Evolutionary conservation across 2,329 filamentous ascomycete genomes (phyloP).

Genomic region (Sclerotinia trifoliorum): DNA sequence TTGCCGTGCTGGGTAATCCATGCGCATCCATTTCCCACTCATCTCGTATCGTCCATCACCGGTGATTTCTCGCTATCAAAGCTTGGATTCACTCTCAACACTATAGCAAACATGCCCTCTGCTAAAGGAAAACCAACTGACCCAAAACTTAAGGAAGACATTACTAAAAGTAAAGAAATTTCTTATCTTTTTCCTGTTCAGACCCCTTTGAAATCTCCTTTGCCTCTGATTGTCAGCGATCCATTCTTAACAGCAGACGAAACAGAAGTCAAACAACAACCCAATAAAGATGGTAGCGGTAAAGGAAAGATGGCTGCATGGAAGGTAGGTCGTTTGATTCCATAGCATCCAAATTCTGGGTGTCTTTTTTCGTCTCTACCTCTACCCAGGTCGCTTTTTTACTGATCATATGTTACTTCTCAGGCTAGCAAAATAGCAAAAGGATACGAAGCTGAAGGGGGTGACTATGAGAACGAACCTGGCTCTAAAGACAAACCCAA

Average conservation of each 20-base stretch:
- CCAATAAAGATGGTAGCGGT: conserved; percentile 32
- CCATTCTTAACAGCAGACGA: conserved; percentile 4
- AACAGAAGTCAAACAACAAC: conserved; percentile 23
- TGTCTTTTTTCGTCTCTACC: not conserved
- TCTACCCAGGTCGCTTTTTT: not conserved
- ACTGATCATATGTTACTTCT: not conserved
- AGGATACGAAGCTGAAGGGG: conserved; percentile 44
- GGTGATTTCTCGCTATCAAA: not conserved
- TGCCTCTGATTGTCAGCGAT: not conserved
- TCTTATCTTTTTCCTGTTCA: not conserved
- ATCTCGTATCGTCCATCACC: not conserved
- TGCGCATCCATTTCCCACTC: not conserved
- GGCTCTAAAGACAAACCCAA: conserved; percentile 46
- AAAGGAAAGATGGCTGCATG: conserved; percentile 49
- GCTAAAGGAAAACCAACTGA: conserved; percentile 48
- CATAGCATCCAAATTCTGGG: not conserved
- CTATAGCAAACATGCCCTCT: conserved; percentile 41
- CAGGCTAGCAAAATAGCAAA: conserved; percentile 45
- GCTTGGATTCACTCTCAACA: not conserved
- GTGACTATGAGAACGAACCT: conserved; percentile 44
- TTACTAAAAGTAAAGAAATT: conserved; percentile 42
- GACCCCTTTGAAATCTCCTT: not conserved
- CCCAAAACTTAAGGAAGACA: conserved; percentile 46
- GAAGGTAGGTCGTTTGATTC: conserved; percentile 40
- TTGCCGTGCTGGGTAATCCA: not conserved